Conservation (phyloP, 371 early-diverging fungal genomes). For the Lichtheimia ornata region DNA sequence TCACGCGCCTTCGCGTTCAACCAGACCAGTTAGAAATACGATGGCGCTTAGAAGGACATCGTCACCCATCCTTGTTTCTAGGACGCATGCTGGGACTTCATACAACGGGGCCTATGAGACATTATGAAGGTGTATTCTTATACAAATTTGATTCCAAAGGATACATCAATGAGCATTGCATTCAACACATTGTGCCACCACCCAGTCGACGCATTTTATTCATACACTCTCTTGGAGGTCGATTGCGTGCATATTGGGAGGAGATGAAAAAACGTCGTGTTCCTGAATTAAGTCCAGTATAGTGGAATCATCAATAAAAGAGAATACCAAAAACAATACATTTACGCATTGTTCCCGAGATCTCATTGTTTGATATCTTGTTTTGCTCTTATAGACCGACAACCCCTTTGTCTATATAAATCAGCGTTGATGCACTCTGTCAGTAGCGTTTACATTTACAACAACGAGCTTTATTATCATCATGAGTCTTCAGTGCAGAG, state of each 20-base stretch:
- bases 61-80: constrained; percentile 29
- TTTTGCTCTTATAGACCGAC: too few relatives aligned
- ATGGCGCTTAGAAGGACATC: constrained; percentile 56
- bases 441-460: not conserved
- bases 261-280: constrained; percentile 24
- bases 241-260: constrained; percentile 40
- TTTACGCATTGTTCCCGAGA: too few relatives aligned
- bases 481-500: constrained; percentile 22
- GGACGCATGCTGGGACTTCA: constrained; percentile 13
- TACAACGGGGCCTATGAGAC: constrained; percentile 8
- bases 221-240: constrained; percentile 49
- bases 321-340: not conserved
- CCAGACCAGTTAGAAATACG: constrained; percentile 47
- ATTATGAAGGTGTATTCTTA: constrained; percentile 56
- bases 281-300: constrained; percentile 30
- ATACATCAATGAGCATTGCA: constrained; percentile 56
- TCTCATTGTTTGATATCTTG: not conserved
- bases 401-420: too few relatives aligned
- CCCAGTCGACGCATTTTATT: constrained; percentile 56
- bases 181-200: constrained; percentile 61
- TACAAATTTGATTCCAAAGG: constrained; percentile 55
- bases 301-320: not conserved
- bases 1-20: constrained; percentile 38
- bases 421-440: not conserved
- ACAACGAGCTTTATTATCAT: not conserved